Conservation (phyloP, 768 basidiomycete species). For the Trametes villosa region DNA sequence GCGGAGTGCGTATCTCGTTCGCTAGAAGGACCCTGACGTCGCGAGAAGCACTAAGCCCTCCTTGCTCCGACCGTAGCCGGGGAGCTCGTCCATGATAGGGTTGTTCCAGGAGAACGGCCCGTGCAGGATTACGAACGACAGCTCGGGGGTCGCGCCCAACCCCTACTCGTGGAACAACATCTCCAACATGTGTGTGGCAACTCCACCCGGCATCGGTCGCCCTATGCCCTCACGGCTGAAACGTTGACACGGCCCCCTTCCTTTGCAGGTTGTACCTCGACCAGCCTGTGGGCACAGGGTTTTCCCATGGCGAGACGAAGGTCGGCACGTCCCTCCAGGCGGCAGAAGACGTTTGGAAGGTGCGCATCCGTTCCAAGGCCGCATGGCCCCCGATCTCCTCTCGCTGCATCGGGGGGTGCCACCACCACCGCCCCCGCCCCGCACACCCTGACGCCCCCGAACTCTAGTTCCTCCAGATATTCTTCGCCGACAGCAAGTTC, state of each 20-base stretch:
- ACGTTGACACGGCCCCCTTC: neutral
- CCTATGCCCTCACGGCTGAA: neutral
- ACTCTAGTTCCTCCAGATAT: slow-evolving; percentile 60
- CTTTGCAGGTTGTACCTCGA: slow-evolving; percentile 54
- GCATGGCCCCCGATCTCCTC: neutral
- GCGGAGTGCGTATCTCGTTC: slow-evolving; percentile 40
- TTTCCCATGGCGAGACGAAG: slow-evolving; percentile 56
- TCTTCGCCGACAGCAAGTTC: slow-evolving; percentile 59
- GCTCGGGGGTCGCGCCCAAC: slow-evolving; percentile 52
- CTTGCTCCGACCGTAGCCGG: slow-evolving; percentile 36
- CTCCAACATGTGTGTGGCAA: slow-evolving; percentile 45
- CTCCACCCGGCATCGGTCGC: neutral
- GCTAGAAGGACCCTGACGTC: neutral
- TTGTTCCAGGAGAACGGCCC: slow-evolving; percentile 48
- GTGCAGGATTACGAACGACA: slow-evolving; percentile 56
- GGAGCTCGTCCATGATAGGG: slow-evolving; percentile 45
- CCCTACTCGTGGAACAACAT: slow-evolving; percentile 63
- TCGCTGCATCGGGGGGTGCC: neutral
- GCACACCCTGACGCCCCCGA: neutral
- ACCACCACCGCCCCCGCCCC: neutral
- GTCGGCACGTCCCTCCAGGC: slow-evolving; percentile 60
- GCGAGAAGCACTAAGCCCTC: neutral
- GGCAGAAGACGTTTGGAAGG: slow-evolving; percentile 59
- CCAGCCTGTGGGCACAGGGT: slow-evolving; percentile 65
- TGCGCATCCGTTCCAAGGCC: slow-evolving; percentile 14